These are phyloP conservation scores for Chalciporus chontae DNA, from an alignment of 768 basidiomycete genomes.

Conservation along the genomic window DNA sequence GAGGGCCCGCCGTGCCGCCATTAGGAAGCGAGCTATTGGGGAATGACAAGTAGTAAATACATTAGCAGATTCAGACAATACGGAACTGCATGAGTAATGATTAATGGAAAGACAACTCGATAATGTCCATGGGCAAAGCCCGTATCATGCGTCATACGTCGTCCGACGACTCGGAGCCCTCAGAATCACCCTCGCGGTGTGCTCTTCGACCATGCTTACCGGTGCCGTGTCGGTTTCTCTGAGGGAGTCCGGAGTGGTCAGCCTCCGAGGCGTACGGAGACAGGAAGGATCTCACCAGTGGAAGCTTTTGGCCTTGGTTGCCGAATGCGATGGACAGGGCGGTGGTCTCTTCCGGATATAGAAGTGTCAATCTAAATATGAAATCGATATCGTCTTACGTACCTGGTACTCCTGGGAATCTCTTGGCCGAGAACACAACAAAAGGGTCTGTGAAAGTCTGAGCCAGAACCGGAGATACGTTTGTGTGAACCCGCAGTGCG, in stretches of 20 bases:
- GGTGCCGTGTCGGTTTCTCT: constrained; percentile 82
- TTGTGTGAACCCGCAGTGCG: constrained; percentile 60
- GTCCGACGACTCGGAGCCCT: constrained; percentile 69
- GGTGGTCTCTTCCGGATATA: constrained; percentile 63
- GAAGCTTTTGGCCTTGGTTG: constrained; percentile 87
- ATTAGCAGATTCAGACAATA: constrained; percentile 23
- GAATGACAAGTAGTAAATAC: constrained; percentile 20
- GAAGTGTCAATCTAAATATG: constrained; percentile 16
- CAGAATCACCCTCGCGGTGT: constrained; percentile 56
- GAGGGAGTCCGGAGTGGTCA: constrained; percentile 19
- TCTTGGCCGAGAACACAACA: constrained; percentile 87
- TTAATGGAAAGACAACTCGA: constrained; percentile 13
- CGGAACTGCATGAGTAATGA: constrained; percentile 20
- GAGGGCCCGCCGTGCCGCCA: constrained; percentile 23
- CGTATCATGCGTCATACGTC: constrained; percentile 32
- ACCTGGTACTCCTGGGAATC: constrained; percentile 94
- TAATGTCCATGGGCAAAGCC: constrained; percentile 8
- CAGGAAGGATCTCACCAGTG: constrained; percentile 55
- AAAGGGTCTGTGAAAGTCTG: constrained; percentile 83
- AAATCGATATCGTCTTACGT: constrained; percentile 22
- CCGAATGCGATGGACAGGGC: constrained; percentile 85
- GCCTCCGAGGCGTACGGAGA: constrained; percentile 19
- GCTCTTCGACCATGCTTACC: constrained; percentile 56
- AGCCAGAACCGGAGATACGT: constrained; percentile 73
- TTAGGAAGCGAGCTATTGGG: constrained; percentile 18